Base-by-base conservation (phyloP, 2,329 filamentous ascomycete species). In the Epichloe sp. region DNA sequence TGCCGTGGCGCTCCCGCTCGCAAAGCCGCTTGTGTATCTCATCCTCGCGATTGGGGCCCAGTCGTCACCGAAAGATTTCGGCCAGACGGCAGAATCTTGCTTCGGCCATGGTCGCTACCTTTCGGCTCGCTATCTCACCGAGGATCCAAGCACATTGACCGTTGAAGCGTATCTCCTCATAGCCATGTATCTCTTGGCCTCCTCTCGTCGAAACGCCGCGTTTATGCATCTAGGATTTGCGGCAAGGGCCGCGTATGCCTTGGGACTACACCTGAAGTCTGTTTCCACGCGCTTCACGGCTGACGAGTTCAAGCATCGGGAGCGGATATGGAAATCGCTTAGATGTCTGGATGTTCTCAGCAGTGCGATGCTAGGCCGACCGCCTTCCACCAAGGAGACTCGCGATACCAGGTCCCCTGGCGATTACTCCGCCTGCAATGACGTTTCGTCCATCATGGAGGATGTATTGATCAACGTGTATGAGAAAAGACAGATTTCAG, bases 141-240 rank as follows among this genome's bases (percentile, higher is more conserved):
- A 74, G 54, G 72, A 78, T 52, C 77, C 77, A 0, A 78, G 73
- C 38, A 62, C 79, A 11, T 68, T 76, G 46, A 66, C 79, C 58
- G 71, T 78, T 4, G 66, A 74, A 15, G 64, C 68, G 0, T 81
- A 79, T 54, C 60, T 79, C 0, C 64, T 80, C 15, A 76, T 81
- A 72, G 70, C 77, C 0, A 79, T 79, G 54, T 81, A 79, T 55
- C 76, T 80, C 71, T 68, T 79, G 3, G 77, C 75, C 0, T 75
- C 75, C 4, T 81, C 78, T 49, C 75, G 76, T 35, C 68, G 78
- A 8, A 81, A 81, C 51, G 71, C 78, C 0, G 79, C 79, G 0
- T 83, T 80, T 49, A 80, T 83, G 75, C 82, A 82, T 51, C 61
- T 83, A 2, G 79, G 79, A 0, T 73, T 82, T 8, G 79, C 79